These are phyloP conservation scores for Dothistroma septosporum DNA, from an alignment of 2,329 filamentous ascomycete species.

Conservation along the genomic window DNA sequence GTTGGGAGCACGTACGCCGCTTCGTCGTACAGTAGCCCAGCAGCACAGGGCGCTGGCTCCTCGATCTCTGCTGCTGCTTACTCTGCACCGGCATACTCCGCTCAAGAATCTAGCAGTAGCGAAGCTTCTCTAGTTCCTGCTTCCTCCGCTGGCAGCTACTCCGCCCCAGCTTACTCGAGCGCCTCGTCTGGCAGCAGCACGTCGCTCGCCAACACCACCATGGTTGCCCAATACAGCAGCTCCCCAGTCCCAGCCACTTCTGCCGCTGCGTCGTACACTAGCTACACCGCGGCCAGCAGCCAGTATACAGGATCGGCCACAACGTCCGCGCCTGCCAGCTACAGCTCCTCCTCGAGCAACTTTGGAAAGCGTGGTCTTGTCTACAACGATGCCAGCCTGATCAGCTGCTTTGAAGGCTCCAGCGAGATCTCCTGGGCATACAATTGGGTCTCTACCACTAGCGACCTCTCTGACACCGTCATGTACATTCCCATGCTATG, in stretches of 20 bases:
- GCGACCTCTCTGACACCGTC: conserved; percentile 41
- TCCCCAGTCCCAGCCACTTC: conserved; percentile 6
- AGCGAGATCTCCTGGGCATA: conserved; percentile 58
- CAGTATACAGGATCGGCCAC: conserved; percentile 13
- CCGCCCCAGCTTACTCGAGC: conserved; percentile 18
- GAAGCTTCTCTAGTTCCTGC: conserved; percentile 17
- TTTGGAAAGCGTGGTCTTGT: conserved; percentile 61
- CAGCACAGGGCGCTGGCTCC: neutral
- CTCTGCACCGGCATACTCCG: conserved; percentile 15
- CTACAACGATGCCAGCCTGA: conserved; percentile 59
- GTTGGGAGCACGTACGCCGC: conserved; percentile 1
- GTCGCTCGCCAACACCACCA: conserved; percentile 9
- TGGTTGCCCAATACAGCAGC: conserved; percentile 4
- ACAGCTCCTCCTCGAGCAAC: conserved; percentile 18
- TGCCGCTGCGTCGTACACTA: conserved; percentile 5
- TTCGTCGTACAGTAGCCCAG: conserved; percentile 6
- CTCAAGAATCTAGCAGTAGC: conserved; percentile 4
- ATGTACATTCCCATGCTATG: conserved; percentile 63
- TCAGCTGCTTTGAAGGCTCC: conserved; percentile 47
- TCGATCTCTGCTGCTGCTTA: conserved; percentile 11
- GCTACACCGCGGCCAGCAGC: conserved; percentile 7
- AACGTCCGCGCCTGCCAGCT: conserved; percentile 20
- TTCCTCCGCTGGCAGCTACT: conserved; percentile 6
- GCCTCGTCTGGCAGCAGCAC: conserved; percentile 11
- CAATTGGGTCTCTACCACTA: conserved; percentile 60